Evolutionary conservation across 352 stramenopile species (phyloP), one percentile per base, ranked within the genome.

Genomic region (Phytophthora sp.): DNA sequence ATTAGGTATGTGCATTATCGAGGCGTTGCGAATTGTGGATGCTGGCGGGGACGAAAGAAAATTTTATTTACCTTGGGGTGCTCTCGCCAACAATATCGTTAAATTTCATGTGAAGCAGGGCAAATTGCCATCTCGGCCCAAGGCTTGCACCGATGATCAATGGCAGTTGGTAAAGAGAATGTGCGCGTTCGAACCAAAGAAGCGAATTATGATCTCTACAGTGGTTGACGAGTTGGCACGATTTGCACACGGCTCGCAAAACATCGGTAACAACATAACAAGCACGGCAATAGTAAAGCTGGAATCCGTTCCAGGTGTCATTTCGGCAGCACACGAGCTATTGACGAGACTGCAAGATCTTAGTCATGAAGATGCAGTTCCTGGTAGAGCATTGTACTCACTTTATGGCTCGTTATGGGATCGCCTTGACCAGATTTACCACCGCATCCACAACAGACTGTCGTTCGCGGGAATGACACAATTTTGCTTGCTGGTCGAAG

Each of bases 1-100:
- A 10, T 7, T 54, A 5, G 30, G 46, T 17, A 54, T 54, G 46
- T 54, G 46, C 15, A 53, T 53, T 8, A 8, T 54, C 18, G 46
- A 54, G 17, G 46, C 46, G 8, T 13, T 54, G 17, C 45, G 28
- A 2, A 30, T 42, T 18, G 45, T 41, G 28, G 45, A 31, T 10
- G 45, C 18, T 31, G 46, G 46, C 17, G 13, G 31, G 4, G 21
- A 21, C 7, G 9, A 13, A 3, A 27, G 12, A 20, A 12, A 43
- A 17, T 2, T 26, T 9, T 43, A 31, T 5, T 3, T 58, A 8
- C 50, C 50, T 3, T 58, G 50, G 50, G 2, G 50, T 8, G 17
- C 5, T 41, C 26, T 31, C 2, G 26, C 21, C 7, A 41, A 32
- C 13, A n/a, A 2, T 24, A 12, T 42, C 7, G 50, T 42, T 5